Percentiles rank a stretch among this genome's conserved stretches.
Evolutionary conservation across 2,329 filamentous ascomycete genomes (phyloP).

Genomic region (Diplodia scrobiculata): DNA sequence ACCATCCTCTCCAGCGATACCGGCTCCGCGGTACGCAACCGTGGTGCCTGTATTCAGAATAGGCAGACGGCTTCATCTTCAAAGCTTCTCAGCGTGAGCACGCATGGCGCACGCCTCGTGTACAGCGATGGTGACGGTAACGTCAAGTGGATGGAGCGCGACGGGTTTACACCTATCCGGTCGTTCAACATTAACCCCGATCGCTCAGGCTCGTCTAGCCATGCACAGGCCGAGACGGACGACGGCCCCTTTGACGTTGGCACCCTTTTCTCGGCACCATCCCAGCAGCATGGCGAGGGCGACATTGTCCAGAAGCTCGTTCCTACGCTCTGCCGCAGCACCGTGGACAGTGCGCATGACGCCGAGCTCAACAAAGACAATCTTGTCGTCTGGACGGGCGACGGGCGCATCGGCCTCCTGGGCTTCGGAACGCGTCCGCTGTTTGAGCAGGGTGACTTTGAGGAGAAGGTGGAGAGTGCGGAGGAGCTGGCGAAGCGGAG

Average conservation of each 20-base stretch:
- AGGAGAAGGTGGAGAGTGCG: constrained; percentile 43
- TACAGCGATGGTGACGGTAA: constrained; percentile 82
- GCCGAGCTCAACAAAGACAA: constrained; percentile 57
- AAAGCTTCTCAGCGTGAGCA: constrained; percentile 77
- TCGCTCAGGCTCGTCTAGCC: background rate
- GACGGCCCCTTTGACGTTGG: constrained; percentile 65
- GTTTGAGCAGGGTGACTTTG: constrained; percentile 39
- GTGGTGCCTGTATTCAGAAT: constrained; percentile 58
- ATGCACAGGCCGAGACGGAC: constrained; percentile 30
- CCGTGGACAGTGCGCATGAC: constrained; percentile 9
- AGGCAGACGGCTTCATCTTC: constrained; percentile 79
- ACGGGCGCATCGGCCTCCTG: constrained; percentile 72
- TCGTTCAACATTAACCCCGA: constrained; percentile 60
- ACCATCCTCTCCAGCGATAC: constrained; percentile 38
- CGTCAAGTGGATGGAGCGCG: constrained; percentile 87
- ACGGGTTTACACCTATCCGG: constrained; percentile 63
- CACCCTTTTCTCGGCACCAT: constrained; percentile 8
- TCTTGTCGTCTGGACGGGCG: constrained; percentile 84
- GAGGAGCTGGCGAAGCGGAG: constrained; percentile 56
- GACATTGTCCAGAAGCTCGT: constrained; percentile 82
- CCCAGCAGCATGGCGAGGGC: constrained; percentile 46
- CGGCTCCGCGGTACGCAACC: constrained; percentile 36
- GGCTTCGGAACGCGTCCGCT: constrained; percentile 46
- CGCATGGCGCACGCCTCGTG: constrained; percentile 79
- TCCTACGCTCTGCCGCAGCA: constrained; percentile 52